phyloP scores from a whole-genome alignment of 2,329 filamentous ascomycete species.

The Neoscytalidium dimidiatum region DNA sequence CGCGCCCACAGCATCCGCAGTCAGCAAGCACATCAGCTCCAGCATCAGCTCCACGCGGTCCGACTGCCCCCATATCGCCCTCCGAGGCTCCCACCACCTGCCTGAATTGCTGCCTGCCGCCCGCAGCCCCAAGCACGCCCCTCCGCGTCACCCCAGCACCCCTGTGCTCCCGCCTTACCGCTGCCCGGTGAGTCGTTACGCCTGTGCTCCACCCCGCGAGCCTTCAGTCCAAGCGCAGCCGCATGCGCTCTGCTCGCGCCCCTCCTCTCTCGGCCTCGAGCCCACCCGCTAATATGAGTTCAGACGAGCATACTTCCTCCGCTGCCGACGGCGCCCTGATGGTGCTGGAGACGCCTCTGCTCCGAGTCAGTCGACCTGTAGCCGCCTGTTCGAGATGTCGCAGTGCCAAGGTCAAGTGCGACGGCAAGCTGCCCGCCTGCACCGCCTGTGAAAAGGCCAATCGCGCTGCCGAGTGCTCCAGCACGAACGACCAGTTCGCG shows the following conservation, averaged over 20 bases:
- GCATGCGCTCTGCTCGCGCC: background rate
- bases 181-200: background rate
- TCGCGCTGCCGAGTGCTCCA: constrained; percentile 83
- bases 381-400: constrained; percentile 82
- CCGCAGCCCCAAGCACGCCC: background rate
- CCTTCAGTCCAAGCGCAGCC: background rate
- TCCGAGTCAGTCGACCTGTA: constrained; percentile 76
- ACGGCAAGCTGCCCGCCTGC: constrained; percentile 92
- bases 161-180: background rate
- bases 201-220: background rate
- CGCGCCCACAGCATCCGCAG: background rate
- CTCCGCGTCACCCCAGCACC: background rate
- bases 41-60: background rate
- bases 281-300: background rate
- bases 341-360: constrained; percentile 58
- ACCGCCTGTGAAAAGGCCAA: constrained; percentile 93
- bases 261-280: background rate
- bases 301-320: background rate
- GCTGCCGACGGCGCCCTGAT: constrained; percentile 33
- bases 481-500: constrained; percentile 93
- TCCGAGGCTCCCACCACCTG: constrained; percentile 4
- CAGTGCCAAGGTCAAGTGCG: constrained; percentile 94
- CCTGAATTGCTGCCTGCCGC: background rate
- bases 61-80: constrained; percentile 8
- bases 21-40: background rate